A percentile compares a stretch with the other conserved stretches of the same genome.
These are phyloP conservation scores for Epichloe elymi DNA, from an alignment of 2,329 filamentous ascomycete species.

Conservation along the genomic window DNA sequence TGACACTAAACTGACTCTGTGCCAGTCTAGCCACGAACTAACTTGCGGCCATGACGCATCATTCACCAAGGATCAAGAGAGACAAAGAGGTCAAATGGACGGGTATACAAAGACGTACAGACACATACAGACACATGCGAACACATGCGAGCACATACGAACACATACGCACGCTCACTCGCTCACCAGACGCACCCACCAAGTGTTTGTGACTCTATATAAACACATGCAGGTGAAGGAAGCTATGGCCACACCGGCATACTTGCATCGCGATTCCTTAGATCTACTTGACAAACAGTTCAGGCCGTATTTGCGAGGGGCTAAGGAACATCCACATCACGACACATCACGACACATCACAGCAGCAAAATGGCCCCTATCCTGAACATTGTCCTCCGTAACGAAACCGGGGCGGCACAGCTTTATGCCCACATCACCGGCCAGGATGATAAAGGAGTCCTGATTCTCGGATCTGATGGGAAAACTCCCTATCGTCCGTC, in stretches of 20 bases:
- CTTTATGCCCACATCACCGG: slow-evolving; percentile 61
- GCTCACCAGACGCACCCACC: background rate
- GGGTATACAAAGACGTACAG: too few species aligned
- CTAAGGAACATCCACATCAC: too few species aligned
- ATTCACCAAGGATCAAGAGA: background rate
- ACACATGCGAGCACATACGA: too few species aligned
- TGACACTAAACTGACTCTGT: background rate
- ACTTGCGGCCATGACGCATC: background rate
- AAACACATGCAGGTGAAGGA: too few species aligned
- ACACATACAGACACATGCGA: too few species aligned
- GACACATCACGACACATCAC: background rate
- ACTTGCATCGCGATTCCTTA: background rate
- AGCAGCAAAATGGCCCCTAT: slow-evolving; percentile 7
- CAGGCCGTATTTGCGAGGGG: too few species aligned
- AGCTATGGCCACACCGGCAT: background rate
- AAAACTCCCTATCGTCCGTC: slow-evolving; percentile 49
- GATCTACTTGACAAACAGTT: too few species aligned
- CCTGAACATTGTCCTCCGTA: slow-evolving; percentile 49
- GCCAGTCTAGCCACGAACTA: background rate
- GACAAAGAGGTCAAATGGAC: background rate
- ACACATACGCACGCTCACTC: too few species aligned
- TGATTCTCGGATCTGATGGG: slow-evolving; percentile 54
- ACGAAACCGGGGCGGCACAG: slow-evolving; percentile 46
- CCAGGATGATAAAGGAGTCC: slow-evolving; percentile 39
- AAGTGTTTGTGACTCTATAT: too few species aligned